Evolutionary conservation across 768 basidiomycete genomes (phyloP).

Genomic region (Vishniacozyma victoriae): DNA sequence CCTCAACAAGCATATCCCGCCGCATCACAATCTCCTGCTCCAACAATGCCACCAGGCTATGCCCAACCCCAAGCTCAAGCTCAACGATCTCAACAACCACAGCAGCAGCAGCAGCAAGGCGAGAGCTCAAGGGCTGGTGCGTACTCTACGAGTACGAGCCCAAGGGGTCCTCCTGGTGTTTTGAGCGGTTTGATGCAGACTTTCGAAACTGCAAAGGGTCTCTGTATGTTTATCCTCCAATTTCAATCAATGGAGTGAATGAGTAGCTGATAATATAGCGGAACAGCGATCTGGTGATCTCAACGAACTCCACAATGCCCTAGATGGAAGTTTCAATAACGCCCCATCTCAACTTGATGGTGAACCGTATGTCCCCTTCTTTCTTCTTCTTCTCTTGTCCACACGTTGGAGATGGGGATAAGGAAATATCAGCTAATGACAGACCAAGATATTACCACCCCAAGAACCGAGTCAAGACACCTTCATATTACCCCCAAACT

Average conservation of each 20-base stretch:
- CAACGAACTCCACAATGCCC: slow-evolving; percentile 82
- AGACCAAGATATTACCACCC: slow-evolving; percentile 98
- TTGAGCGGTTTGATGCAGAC: slow-evolving; percentile 87
- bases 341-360: slow-evolving; percentile 91
- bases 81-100: slow-evolving; percentile 1
- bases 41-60: slow-evolving; percentile 55
- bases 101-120: slow-evolving; percentile 45
- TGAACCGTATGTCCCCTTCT: slow-evolving; percentile 62
- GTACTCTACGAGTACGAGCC: slow-evolving; percentile 1
- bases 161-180: slow-evolving; percentile 50
- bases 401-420: neutral
- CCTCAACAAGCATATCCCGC: slow-evolving; percentile 6
- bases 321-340: slow-evolving; percentile 83
- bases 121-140: slow-evolving; percentile 18
- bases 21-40: slow-evolving; percentile 20
- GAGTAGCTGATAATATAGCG: slow-evolving; percentile 21
- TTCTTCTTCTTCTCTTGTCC: neutral
- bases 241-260: neutral
- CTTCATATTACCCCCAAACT: slow-evolving; percentile 86
- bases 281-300: slow-evolving; percentile 56
- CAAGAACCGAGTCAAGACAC: slow-evolving; percentile 82
- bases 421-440: slow-evolving; percentile 1
- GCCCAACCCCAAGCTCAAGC: slow-evolving; percentile 14
- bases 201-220: slow-evolving; percentile 94
- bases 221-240: slow-evolving; percentile 55